Evolutionary conservation across 73 alveolate genomes (phyloP).

Genomic region (Uronychia setigera): DNA sequence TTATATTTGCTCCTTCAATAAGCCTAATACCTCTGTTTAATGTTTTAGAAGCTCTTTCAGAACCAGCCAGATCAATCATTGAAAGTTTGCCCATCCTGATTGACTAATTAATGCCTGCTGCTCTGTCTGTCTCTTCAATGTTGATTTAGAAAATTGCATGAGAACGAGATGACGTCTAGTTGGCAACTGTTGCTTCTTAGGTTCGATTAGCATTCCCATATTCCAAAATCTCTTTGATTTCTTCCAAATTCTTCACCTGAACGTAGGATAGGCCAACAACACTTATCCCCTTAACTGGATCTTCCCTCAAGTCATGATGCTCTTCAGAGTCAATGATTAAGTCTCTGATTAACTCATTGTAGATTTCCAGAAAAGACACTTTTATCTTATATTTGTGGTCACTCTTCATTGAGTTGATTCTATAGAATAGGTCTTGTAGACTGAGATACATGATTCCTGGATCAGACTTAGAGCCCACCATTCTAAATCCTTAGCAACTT

Average conservation of each 20-base stretch:
- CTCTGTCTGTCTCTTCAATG: slow-evolving; percentile 86
- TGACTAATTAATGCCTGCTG: slow-evolving; percentile 84
- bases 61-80: slow-evolving; percentile 99
- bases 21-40: slow-evolving; percentile 97
- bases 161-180: slow-evolving; percentile 83
- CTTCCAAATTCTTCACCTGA: slow-evolving; percentile 74
- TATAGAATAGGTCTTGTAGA: slow-evolving; percentile 76
- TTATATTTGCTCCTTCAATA: slow-evolving; percentile 99
- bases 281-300: slow-evolving; percentile 89
- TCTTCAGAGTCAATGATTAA: slow-evolving; percentile 68
- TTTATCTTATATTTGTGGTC: slow-evolving; percentile 70
- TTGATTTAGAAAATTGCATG: slow-evolving; percentile 86
- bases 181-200: slow-evolving; percentile 93
- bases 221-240: slow-evolving; percentile 61
- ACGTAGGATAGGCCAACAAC: slow-evolving; percentile 92
- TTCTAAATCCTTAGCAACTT: slow-evolving; percentile 5
- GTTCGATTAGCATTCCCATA: slow-evolving; percentile 83
- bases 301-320: slow-evolving; percentile 92
- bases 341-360: slow-evolving; percentile 82
- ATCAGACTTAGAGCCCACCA: slow-evolving; percentile 91
- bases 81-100: slow-evolving; percentile 92
- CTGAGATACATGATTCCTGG: slow-evolving; percentile 96
- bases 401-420: slow-evolving; percentile 55
- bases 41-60: slow-evolving; percentile 97
- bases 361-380: slow-evolving; percentile 87